Percentiles rank a stretch among this genome's conserved stretches.
Conservation (phyloP, 2,329 filamentous ascomycete genomes). For the Fusarium sp. region DNA sequence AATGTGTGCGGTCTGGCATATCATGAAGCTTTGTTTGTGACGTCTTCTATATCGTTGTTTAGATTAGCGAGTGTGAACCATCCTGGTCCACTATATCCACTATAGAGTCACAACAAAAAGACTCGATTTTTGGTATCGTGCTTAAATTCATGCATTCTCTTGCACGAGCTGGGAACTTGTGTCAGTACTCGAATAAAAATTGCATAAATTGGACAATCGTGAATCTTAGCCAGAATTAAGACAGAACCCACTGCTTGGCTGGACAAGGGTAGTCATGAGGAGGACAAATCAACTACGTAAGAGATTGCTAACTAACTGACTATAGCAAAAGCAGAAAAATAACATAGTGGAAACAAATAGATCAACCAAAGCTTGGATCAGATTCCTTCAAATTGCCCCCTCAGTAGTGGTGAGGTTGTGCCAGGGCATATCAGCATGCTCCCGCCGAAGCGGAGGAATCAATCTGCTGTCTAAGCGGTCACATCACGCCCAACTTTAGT, state of each 20-base stretch:
- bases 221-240: neutral
- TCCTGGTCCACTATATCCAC: neutral
- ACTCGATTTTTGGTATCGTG: neutral
- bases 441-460: slow-evolving; percentile 64
- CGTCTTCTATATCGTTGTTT: neutral
- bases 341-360: slow-evolving; percentile 1
- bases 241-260: neutral
- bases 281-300: neutral
- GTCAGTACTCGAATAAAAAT: neutral
- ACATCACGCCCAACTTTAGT: slow-evolving; percentile 86
- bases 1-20: slow-evolving; percentile 31
- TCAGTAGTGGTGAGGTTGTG: slow-evolving; percentile 71
- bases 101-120: neutral
- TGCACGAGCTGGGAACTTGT: neutral
- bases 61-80: neutral
- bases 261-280: neutral
- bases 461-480: slow-evolving; percentile 68
- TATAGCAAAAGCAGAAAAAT: slow-evolving; percentile 3
- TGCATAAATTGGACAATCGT: neutral
- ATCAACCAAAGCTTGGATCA: slow-evolving; percentile 68
- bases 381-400: slow-evolving; percentile 73
- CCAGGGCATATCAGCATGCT: slow-evolving; percentile 75
- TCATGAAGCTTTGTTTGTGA: slow-evolving; percentile 7
- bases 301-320: neutral
- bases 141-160: neutral